Evolutionary conservation across 2,329 filamentous ascomycete species (phyloP), one percentile per base, ranked within the genome.

Genomic region (Penicillium decumbens): DNA sequence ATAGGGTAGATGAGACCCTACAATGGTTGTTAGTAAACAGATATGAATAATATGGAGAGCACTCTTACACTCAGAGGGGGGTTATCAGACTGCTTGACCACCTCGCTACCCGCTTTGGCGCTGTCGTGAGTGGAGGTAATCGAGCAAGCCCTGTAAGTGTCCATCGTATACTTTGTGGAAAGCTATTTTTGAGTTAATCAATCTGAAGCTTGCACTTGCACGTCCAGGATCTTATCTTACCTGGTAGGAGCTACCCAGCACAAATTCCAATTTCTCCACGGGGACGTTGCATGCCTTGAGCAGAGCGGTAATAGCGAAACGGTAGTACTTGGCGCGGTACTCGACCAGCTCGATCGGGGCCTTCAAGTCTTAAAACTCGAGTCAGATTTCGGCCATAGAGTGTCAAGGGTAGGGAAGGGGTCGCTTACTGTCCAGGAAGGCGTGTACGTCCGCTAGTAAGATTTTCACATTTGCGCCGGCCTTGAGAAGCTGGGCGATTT

Each of bases 21-120:
- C 6, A 37, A 18, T 6, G 15, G 18, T 20, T 20, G 33, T 37
- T 9, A 37, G 3, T 37, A 10, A 18, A 37, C 12, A 18, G 18
- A 88, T 88, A 73, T 96, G 92, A 72, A 97, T 84, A 39, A 95
- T 77, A 1, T 88, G 76, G 93, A 95, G 54, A 92, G 80, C 10
- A 92, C 77, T 1, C 88, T 37, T 37, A 37, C 88, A 49, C 80
- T 83, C 47, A 95, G 68, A 3, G 86, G 81, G 8, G 86, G 81
- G 63, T 92, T 90, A 49, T 82, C 80, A 3, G 86, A 83, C 75
- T 97, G 90, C 78, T 97, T 97, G 58, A 98, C 92, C 6, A 97
- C 83, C 72, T 97, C 93, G 1, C 89, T 88, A 33, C 92, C 92
- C 0, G 92, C 91, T 72, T 89, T 93, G 15, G 33, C 33, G 18